Evolutionary conservation across 78 protist species (phyloP), one percentile per base, ranked within the genome.

Genomic region (Chrysochromulina parva): DNA sequence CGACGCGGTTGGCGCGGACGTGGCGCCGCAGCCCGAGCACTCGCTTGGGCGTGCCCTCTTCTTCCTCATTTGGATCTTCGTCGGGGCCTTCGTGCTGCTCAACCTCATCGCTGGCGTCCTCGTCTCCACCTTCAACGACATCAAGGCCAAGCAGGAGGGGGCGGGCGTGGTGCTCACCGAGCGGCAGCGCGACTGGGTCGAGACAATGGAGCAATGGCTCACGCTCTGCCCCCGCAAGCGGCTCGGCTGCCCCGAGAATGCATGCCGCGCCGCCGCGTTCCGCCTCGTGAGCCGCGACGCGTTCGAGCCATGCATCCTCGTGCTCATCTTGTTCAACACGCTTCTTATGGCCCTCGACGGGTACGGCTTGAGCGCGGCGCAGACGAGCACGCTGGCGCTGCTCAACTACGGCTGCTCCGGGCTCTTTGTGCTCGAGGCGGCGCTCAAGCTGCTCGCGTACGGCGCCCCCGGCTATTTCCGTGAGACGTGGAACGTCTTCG

Each of bases 41-140:
- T 20, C 62, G n/a, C 78, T 52, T 24, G 3, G 1, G 2, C 6
- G 7, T 85, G 71, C 59, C 4, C 65, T 69, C 55, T 76, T 78
- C 78, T 90, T 93, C 58, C 1, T 93, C 22, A 54, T 62, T 28
- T 93, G 86, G 65, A 66, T 90, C 53, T 19, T 85, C 17, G 62
- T 93, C 58, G 93, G 90, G 9, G 4, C 93, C 16, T 90, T 90
- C 85, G 90, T 89, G 69, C 9, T 86, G n/a, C 28, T 90, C 47
- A 90, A 90, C 88, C 26, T 93, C 28, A 90, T 93, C 24, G 66
- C 90, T 62, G 90, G 91, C 2, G 81, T 73, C 13, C 10, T 73
- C 50, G 54, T 73, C 54, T 14, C 10, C 50, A 73, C 48, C 3
- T 73, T 73, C 22, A 13, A n/a, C 48, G 20, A 11, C 22, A 73